Percentiles rank a stretch among this genome's conserved stretches.
phyloP scores from a whole-genome alignment of 768 basidiomycete species.

The Collybiopsis luxurians region DNA sequence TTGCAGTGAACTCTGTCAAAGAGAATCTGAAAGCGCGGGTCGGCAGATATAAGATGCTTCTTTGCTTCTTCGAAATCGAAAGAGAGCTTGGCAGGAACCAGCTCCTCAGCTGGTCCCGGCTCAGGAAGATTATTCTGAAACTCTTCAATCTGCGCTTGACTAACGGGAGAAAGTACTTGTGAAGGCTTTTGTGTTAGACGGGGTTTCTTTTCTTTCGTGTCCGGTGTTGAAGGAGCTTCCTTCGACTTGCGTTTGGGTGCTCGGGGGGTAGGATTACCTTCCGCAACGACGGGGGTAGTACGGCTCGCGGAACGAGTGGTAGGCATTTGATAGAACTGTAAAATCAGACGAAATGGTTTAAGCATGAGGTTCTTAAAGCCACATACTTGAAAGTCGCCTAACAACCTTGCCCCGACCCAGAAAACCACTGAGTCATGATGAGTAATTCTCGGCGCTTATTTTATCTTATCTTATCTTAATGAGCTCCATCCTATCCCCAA shows the following conservation, averaged over 20 bases:
- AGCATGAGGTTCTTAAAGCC: background rate
- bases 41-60: conserved; percentile 61
- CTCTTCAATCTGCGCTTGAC: conserved; percentile 10
- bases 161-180: conserved; percentile 6
- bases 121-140: conserved; percentile 8
- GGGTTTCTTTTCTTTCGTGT: conserved; percentile 9
- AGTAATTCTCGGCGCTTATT: background rate
- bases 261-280: conserved; percentile 3
- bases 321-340: conserved; percentile 21
- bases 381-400: conserved; percentile 5
- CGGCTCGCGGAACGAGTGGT: conserved; percentile 29
- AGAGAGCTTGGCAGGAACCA: conserved; percentile 68
- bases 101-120: conserved; percentile 18
- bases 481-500: background rate
- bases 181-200: background rate
- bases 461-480: background rate
- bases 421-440: background rate
- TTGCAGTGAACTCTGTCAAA: conserved; percentile 67
- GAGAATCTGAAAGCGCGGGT: conserved; percentile 67
- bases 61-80: conserved; percentile 82
- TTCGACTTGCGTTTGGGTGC: conserved; percentile 19
- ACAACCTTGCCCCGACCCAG: background rate
- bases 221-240: background rate
- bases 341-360: background rate
- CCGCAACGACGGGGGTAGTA: conserved; percentile 3